A percentile compares a stretch with the other conserved stretches of the same genome.
These are phyloP conservation scores for Suillus weaverae DNA, from an alignment of 768 basidiomycete genomes.

Conservation along the genomic window DNA sequence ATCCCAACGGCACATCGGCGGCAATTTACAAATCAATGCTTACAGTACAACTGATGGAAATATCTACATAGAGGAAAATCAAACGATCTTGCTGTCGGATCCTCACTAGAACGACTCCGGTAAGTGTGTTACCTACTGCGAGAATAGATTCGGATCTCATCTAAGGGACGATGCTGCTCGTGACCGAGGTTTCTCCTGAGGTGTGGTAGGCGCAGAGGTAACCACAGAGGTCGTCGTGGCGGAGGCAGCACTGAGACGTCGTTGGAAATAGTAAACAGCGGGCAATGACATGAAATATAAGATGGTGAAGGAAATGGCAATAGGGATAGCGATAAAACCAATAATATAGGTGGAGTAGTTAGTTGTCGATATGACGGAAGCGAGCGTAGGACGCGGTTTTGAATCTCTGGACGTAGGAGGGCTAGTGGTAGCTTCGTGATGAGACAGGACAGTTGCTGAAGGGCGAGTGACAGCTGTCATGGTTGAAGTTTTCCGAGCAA, in stretches of 20 bases:
- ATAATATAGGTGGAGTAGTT: neutral
- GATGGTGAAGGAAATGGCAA: neutral
- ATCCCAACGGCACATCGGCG: neutral
- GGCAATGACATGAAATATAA: neutral
- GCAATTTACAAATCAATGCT: neutral
- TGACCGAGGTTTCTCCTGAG: neutral
- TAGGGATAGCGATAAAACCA: neutral
- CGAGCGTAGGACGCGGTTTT: neutral
- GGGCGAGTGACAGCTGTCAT: neutral
- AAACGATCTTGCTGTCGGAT: neutral
- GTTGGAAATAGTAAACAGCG: neutral
- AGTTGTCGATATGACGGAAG: neutral
- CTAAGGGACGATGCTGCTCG: neutral
- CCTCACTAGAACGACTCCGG: neutral
- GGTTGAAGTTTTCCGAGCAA: neutral
- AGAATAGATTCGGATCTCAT: neutral
- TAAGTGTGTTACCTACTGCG: neutral
- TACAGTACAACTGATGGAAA: neutral
- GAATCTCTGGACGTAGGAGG: neutral
- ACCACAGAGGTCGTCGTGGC: neutral
- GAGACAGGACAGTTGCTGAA: neutral
- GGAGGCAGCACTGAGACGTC: neutral
- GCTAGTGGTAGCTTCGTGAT: neutral
- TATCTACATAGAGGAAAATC: neutral
- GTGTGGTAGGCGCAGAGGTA: neutral